These are phyloP conservation scores for Coemansia javaensis DNA, from an alignment of 192 early-diverging fungal genomes.

Conservation along the genomic window DNA sequence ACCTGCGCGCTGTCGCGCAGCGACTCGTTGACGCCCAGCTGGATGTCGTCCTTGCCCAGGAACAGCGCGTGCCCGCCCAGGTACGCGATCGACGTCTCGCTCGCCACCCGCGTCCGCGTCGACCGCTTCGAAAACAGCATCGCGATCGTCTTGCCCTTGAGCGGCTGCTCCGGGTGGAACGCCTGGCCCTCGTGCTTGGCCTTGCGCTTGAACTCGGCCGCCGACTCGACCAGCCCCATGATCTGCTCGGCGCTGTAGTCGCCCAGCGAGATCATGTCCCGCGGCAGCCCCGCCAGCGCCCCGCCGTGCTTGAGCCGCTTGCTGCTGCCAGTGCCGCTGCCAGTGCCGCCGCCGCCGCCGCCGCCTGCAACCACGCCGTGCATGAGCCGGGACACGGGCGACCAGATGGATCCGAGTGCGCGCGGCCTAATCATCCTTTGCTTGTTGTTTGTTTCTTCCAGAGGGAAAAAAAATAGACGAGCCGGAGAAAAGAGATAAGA, in stretches of 20 bases:
- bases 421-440: conserved; percentile 30
- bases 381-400: conserved; percentile 16
- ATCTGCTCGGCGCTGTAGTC: conserved; percentile 79
- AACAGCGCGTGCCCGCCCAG: conserved; percentile 96
- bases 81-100: conserved; percentile 86
- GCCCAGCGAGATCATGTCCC: conserved; percentile 56
- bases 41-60: conserved; percentile 91
- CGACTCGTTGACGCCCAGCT: conserved; percentile 93
- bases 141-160: conserved; percentile 81
- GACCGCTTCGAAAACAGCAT: conserved; percentile 94
- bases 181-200: conserved; percentile 56
- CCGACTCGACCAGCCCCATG: conserved; percentile 67
- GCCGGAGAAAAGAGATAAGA: background rate
- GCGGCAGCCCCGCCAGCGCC: conserved; percentile 25
- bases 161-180: conserved; percentile 52
- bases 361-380: conserved; percentile 11
- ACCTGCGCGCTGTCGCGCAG: conserved; percentile 85
- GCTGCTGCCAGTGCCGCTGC: no score
- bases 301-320: conserved; percentile 4
- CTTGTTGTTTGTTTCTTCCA: no score
- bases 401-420: conserved; percentile 10
- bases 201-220: conserved; percentile 75
- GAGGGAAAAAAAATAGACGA: background rate
- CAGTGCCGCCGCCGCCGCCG: no score
- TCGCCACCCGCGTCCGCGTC: conserved; percentile 93